A percentile compares a stretch with the other conserved stretches of the same genome.
Evolutionary conservation across 1,284 basidiomycete species (phyloP).

Genomic region (Cystobasidium slooffiae): DNA sequence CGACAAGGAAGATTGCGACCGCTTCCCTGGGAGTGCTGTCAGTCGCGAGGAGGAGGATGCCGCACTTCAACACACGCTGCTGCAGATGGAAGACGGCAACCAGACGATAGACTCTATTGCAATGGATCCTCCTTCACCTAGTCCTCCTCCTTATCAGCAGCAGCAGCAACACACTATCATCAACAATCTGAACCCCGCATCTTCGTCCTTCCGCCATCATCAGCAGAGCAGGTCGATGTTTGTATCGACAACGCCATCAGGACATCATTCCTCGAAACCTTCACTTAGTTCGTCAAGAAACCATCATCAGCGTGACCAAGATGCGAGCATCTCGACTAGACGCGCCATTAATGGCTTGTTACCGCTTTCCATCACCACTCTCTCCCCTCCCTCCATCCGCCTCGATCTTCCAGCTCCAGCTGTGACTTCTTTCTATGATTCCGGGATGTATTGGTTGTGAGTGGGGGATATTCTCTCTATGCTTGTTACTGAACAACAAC

Average conservation of each 20-base stretch:
- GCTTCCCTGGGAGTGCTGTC: constrained; percentile 2
- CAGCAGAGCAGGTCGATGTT: not conserved
- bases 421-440: constrained; percentile 27
- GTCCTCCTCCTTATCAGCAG: constrained; percentile 1
- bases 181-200: not conserved
- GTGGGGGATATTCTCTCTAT: too few relatives aligned
- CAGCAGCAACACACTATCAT: not conserved
- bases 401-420: not conserved
- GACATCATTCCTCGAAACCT: not conserved
- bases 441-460: constrained; percentile 36
- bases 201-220: not conserved
- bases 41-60: not conserved
- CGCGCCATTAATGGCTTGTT: not conserved
- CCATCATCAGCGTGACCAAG: not conserved
- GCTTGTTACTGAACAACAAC: too few relatives aligned
- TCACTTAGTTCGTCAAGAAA: constrained; percentile 12
- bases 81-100: constrained; percentile 18
- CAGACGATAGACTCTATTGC: not conserved
- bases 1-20: constrained; percentile 18
- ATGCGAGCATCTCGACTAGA: constrained; percentile 21
- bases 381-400: constrained; percentile 10
- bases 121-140: not conserved
- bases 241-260: constrained; percentile 10
- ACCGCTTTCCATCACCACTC: constrained; percentile 5
- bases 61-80: constrained; percentile 11